Evolutionary conservation across 2,329 filamentous ascomycete species (phyloP).

Genomic region (Botrytis fabae): DNA sequence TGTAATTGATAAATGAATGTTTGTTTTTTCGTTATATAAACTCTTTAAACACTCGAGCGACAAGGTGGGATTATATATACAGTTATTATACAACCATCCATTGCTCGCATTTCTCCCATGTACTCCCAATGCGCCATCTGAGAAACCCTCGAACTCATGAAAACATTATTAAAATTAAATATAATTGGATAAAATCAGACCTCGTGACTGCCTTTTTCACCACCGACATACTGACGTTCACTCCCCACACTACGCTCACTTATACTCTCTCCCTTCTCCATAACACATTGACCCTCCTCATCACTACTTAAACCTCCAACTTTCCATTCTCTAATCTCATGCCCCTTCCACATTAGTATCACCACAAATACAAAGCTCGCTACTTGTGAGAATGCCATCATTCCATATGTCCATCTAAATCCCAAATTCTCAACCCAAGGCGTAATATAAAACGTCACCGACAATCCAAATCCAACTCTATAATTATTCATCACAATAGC

Average conservation of each 20-base stretch:
- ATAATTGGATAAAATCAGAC: neutral
- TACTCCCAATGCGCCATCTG: too few species aligned
- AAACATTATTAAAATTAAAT: neutral
- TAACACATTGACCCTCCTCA: slow-evolving; percentile 37
- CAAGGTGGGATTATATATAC: too few species aligned
- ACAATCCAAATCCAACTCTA: slow-evolving; percentile 43
- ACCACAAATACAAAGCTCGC: slow-evolving; percentile 36
- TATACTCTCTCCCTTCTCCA: slow-evolving; percentile 18
- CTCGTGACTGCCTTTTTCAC: neutral
- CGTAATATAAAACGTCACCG: slow-evolving; percentile 45
- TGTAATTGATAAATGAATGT: neutral
- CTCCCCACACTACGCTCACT: neutral
- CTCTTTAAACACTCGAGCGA: too few species aligned
- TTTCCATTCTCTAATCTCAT: slow-evolving; percentile 29
- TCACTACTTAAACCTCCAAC: slow-evolving; percentile 28
- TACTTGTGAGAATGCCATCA: slow-evolving; percentile 44
- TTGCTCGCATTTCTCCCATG: too few species aligned
- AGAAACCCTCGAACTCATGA: too few species aligned
- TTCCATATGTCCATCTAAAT: slow-evolving; percentile 46
- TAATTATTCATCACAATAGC: slow-evolving; percentile 41
- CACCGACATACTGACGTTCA: neutral
- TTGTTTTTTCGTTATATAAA: too few species aligned
- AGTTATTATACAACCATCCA: too few species aligned
- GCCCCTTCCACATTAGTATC: slow-evolving; percentile 39
- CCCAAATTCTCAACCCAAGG: slow-evolving; percentile 43